Conservation (phyloP, 352 stramenopile species). For the Pythium rhizo-oryzae region DNA sequence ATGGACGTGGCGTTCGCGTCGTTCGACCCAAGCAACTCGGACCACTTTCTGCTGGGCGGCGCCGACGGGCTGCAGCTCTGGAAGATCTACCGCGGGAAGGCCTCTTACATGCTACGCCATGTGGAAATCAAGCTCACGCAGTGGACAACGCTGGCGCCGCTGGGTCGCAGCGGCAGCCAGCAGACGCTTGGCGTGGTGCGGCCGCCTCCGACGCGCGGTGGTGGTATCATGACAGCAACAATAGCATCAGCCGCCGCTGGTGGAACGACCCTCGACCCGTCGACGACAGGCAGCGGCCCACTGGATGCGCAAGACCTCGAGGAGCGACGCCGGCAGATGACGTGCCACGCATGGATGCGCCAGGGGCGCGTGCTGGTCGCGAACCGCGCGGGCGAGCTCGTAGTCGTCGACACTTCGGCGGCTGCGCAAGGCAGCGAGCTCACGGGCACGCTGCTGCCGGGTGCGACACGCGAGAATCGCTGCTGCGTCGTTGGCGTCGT, state of each 20-base stretch:
- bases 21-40: conserved; percentile 64
- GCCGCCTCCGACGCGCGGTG: not conserved
- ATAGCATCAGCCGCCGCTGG: not conserved
- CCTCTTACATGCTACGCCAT: conserved; percentile 30
- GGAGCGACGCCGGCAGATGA: conserved; percentile 47
- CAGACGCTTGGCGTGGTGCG: not conserved
- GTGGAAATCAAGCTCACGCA: conserved; percentile 30
- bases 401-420: conserved; percentile 44
- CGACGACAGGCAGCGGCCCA: not conserved
- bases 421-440: conserved; percentile 36
- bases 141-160: conserved; percentile 11
- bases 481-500: conserved; percentile 51
- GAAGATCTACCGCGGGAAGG: conserved; percentile 56
- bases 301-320: conserved; percentile 40
- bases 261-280: not conserved
- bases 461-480: conserved; percentile 37
- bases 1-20: conserved; percentile 53
- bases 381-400: conserved; percentile 57
- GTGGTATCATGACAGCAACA: conserved; percentile 4
- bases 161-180: conserved; percentile 8
- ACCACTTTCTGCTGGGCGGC: conserved; percentile 68
- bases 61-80: conserved; percentile 67
- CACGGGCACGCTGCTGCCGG: conserved; percentile 29
- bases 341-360: conserved; percentile 65
- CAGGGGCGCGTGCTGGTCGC: conserved; percentile 46